These are phyloP conservation scores for Discostella pseudostelligera DNA, from an alignment of 108 stramenopile species.

Conservation along the genomic window DNA sequence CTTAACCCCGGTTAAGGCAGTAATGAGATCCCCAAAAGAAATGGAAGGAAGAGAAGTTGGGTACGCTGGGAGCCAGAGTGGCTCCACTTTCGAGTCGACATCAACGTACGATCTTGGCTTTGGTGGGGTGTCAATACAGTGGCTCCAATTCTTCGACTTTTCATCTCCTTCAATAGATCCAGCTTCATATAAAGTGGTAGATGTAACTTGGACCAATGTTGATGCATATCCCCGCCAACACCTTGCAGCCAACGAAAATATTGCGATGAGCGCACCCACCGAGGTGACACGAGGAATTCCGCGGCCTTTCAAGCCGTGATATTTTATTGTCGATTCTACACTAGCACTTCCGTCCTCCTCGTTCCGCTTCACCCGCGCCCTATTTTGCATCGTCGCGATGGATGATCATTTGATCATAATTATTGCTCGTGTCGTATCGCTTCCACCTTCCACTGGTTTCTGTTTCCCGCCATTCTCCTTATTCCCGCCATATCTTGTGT, in stretches of 20 bases:
- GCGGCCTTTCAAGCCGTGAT: background rate
- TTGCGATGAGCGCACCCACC: too few species aligned
- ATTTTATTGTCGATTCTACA: background rate
- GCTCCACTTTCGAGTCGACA: conserved; percentile 11
- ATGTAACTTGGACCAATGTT: too few species aligned
- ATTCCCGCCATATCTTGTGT: too few species aligned
- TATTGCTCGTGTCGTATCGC: too few species aligned
- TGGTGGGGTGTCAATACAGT: background rate
- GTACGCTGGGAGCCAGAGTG: conserved; percentile 40
- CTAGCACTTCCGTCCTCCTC: background rate
- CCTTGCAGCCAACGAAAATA: too few species aligned
- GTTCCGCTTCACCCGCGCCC: background rate
- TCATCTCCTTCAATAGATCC: too few species aligned
- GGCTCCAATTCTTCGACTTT: background rate
- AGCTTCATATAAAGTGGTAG: too few species aligned
- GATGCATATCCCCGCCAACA: too few species aligned
- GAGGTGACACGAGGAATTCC: too few species aligned
- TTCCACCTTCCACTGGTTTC: too few species aligned
- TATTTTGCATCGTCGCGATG: background rate
- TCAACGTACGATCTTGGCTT: background rate
- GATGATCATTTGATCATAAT: background rate
- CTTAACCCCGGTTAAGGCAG: conserved; percentile 26
- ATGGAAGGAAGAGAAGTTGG: conserved; percentile 32
- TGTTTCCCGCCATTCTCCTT: too few species aligned
- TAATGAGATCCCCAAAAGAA: conserved; percentile 14